Evolutionary conservation across 257 asterid genomes (phyloP), one percentile per base, ranked within the genome.

Genomic region (Anisodus acutangulus): DNA sequence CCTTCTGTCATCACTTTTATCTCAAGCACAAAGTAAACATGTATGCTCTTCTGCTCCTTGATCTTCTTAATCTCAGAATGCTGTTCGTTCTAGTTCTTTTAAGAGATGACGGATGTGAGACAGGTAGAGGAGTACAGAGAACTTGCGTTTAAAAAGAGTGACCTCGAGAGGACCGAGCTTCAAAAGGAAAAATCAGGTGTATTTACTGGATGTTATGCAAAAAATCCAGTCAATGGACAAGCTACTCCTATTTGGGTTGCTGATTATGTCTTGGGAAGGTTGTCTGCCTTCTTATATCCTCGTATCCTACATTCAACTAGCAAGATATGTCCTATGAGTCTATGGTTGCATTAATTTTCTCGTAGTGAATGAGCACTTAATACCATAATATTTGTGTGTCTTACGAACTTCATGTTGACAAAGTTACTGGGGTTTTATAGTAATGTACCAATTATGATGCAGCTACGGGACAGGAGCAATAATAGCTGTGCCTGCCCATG

Each of bases 391-490:
- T 71, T 45, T 71, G n/a, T 71, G 17, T 43, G 57, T 45, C 57
- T 71, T 71, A 71, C 4, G 37, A n/a, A 43, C 58, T n/a, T 17
- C 8, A 8, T 31, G 31, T 53, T 70, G 64, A 31, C 82, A 53
- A 51, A 26, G 63, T 78, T 78, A 6, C 22, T 53, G 82, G 31
- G 85, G 72, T 86, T 55, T 83, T 55, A 79, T 49, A 88, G 54
- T 81, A 9, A 80, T 54, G 19, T 85, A 17, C 82, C 80, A 78
- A 79, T 81, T 86, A 49, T 88, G 84, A 63, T 86, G 83, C 94
- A 96, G 99, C 96, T 97, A 97, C 49, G 99, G 99, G 45, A 97
- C 99, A 47, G 99, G 99, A 90, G 99, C 98, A 85, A 95, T 97
- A 82, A 97, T 97, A 98, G 98, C 98, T 86, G 99, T 97, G 78